Conservation (phyloP, 2,329 filamentous ascomycete genomes). For the Trichoderma lentiforme region DNA sequence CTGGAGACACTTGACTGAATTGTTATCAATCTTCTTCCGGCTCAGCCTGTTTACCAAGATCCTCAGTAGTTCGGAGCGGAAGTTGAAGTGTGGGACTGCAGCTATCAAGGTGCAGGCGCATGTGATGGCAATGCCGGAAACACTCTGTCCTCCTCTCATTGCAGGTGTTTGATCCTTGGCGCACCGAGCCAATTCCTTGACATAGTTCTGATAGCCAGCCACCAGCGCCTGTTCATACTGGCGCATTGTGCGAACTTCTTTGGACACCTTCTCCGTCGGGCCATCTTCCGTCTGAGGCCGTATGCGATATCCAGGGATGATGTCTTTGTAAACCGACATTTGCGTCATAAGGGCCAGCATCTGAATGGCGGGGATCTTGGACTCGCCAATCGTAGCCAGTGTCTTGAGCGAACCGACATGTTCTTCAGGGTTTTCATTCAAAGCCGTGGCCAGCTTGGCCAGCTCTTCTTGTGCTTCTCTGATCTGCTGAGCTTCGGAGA, state of each 20-base stretch:
- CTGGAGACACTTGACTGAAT: slow-evolving; percentile 73
- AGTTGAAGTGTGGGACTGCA: slow-evolving; percentile 95
- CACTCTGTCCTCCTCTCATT: slow-evolving; percentile 40
- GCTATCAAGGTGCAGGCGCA: slow-evolving; percentile 80
- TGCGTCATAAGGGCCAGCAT: slow-evolving; percentile 86
- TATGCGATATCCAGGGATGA: slow-evolving; percentile 95
- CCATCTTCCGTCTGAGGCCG: slow-evolving; percentile 74
- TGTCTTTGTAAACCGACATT: slow-evolving; percentile 86
- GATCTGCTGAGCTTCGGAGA: slow-evolving; percentile 77
- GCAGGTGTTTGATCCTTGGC: slow-evolving; percentile 53
- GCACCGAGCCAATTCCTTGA: slow-evolving; percentile 69
- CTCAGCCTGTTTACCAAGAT: slow-evolving; percentile 84
- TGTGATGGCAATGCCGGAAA: slow-evolving; percentile 75
- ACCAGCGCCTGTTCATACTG: slow-evolving; percentile 86
- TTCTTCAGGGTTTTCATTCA: slow-evolving; percentile 94
- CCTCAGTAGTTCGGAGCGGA: slow-evolving; percentile 80
- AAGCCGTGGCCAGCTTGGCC: slow-evolving; percentile 71
- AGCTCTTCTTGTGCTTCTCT: slow-evolving; percentile 87
- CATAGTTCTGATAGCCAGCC: slow-evolving; percentile 77
- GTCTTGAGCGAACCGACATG: slow-evolving; percentile 76
- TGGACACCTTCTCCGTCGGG: slow-evolving; percentile 76
- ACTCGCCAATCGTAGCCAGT: slow-evolving; percentile 69
- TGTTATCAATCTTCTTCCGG: slow-evolving; percentile 64
- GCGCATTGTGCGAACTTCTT: slow-evolving; percentile 80
- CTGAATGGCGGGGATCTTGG: slow-evolving; percentile 68